Evolutionary conservation across 768 basidiomycete genomes (phyloP), one percentile per base, ranked within the genome.

Genomic region (Hebeloma cylindrosporum): DNA sequence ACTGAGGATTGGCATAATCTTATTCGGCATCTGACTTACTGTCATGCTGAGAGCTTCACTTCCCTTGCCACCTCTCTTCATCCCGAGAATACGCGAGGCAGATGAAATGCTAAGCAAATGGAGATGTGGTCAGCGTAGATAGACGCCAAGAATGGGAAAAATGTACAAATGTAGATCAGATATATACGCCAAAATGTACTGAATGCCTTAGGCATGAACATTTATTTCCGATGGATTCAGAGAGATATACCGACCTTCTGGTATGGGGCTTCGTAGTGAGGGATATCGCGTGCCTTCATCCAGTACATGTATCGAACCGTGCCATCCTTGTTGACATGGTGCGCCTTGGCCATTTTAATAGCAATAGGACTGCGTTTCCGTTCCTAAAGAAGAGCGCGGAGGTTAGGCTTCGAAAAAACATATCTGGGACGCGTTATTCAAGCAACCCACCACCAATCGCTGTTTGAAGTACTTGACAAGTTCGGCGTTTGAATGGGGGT

Each of bases 101-200:
- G 73, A 72, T 17, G 68, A 57, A 34, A 92, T 77, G 50, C 89
- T 91, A 42, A 10, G 40, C 28, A 25, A 35, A 34, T 14, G 29
- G 38, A 52, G n/a, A 10, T 53, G 53, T 50, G 48, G 54, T 26
- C 17, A 21, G 18, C 5, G 22, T 20, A 28, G 30, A 10, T 28
- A 20, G 10, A 14, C 17, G 7, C 26, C 20, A 29, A 7, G 22
- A 20, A 27, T 28, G 20, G 16, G 32, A 22, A 41, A 22, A 13
- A 67, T 83, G 31, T 60, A 90, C 90, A 93, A 85, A 53, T 82
- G 72, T 14, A 87, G 59, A 60, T 93, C 89, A 4, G 88, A 90
- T 34, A 89, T 70, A 54, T 90, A 93, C 14, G 80, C 77, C 40
- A 92, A 65, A 40, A 91, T 89, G 58, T 85, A 88, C 87, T 88